Base-by-base conservation (phyloP, 345 rosid genomes). In the Hibiscus tridactylites region DNA sequence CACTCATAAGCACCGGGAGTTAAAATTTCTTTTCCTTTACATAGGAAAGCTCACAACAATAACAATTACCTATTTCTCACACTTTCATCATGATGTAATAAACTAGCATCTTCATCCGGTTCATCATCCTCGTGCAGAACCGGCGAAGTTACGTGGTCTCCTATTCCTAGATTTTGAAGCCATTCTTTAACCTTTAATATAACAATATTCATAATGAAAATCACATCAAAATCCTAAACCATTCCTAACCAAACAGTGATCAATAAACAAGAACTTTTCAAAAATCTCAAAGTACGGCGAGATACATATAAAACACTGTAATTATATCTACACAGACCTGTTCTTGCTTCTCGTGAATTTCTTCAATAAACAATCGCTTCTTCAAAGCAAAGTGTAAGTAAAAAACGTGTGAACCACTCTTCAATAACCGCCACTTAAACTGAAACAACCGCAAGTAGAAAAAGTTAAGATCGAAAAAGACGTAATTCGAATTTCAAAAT, bases 81-180 rank as follows among this genome's bases (percentile, higher is more conserved):
- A 79, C 84, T 89, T 74, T 86, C 98, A 58, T 95, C 99, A 33
- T 84, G 86, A 83, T 87, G 88, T 61, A 92, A 68, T 0, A 85
- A 86, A 61, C 83, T 76, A 59, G 83, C 72, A 70, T 86, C 99
- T 29, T 95, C 98, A 59, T 87, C 96, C 74, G 85, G 88, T 66
- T 95, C 96, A 74, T 88, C 96, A 28, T 85, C 91, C 42, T 92
- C 99, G 68, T 89, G 97, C 74, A 85, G 83, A 53, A 80, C 85
- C 8, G 85, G 84, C 39, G 86, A 13, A 4, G 17, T 15, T 4
- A 12, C 44, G 60, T 92, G 88, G 73, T 94, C 98, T 79, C 95
- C 98, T 50, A 94, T 87, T 90, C 97, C 98, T 84, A 94, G 96
- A 90, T 90, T 91, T 88, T 91, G 96, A 85, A 94, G 98, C 98